Base-by-base conservation (phyloP, 2,329 filamentous ascomycete genomes). In the Sclerotinia subarctica region DNA sequence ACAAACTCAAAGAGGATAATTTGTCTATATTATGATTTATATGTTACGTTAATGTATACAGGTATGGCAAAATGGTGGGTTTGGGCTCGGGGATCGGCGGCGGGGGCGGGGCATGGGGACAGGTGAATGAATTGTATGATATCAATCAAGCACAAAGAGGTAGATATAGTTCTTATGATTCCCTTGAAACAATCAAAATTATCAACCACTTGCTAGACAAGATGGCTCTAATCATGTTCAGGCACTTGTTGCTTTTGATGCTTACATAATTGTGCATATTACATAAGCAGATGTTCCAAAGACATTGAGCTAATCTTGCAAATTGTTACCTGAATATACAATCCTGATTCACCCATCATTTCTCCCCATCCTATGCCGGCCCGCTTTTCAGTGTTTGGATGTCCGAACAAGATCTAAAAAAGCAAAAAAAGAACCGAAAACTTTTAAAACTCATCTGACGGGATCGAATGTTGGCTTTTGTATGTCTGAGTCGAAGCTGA, bases 1-100 rank as follows among this genome's bases (percentile, higher is more conserved):
- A 81, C 82, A 83, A 79, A 86, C 84, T 38, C 81, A 83, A 73
- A 84, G 66, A 29, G 71, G 44, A 53, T 72, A 63, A 56, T 47
- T 46, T 60, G 47, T 59, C 24, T 29, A 42, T 51, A 58, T 46
- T 52, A 44, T 52, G 35, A 51, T 35, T 53, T 35, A 52, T 67
- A 44, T 42, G 29, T 60, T 19, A 52, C 13, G n/a, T 62, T 42
- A 19, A 62, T 67, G 56, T 67, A 67, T 67, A 67, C 54, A 51
- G 47, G 64, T 26, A 29, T 62, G 57, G 32, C 32, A 63, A 63
- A 63, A 63, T 52, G n/a, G 32, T 51, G 15, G 46, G 32, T 38
- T 15, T 42, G 1, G 29, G 32, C 29, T 38, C 47, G 46, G 46
- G 32, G 29, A 26, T 24, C 29, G 46, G 29, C 17, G 44, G 46